Evolutionary conservation across 305 asterid genomes (phyloP).

Genomic region (Solanum aculeatissimum): DNA sequence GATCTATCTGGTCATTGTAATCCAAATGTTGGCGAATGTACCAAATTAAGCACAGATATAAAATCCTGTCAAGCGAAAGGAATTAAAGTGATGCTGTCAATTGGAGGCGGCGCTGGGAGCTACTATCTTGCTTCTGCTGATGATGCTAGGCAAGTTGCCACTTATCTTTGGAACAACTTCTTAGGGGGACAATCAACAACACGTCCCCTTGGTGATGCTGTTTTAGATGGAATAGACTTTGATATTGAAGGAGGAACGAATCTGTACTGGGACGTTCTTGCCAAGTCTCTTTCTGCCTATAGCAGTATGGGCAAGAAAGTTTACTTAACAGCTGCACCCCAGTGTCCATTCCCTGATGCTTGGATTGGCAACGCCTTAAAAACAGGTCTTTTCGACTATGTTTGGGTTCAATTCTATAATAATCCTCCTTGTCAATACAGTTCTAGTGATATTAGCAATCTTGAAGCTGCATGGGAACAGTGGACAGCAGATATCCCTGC

Average conservation of each 20-base stretch:
- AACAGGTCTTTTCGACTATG: conserved; percentile 8
- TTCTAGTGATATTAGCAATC: not conserved
- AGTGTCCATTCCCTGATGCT: conserved; percentile 8
- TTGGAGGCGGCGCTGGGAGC: not conserved
- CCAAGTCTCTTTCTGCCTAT: not conserved
- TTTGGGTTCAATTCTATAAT: conserved; percentile 10
- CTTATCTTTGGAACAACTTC: conserved; percentile 5
- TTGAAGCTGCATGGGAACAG: conserved; percentile 3
- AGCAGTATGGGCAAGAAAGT: not conserved
- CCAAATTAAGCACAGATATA: not conserved
- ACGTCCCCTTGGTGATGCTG: conserved; percentile 3
- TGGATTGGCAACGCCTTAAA: conserved; percentile 1
- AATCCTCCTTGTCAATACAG: conserved; percentile 9
- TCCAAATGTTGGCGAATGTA: not conserved
- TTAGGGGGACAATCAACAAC: not conserved
- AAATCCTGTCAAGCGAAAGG: not conserved
- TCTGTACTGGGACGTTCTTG: conserved; percentile 5
- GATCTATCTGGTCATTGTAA: conserved; percentile 8
- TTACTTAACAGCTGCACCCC: conserved; percentile 6
- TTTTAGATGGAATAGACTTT: conserved; percentile 7
- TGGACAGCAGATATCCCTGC: conserved; percentile 1
- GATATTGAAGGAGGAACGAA: not conserved
- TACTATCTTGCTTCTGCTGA: conserved; percentile 2
- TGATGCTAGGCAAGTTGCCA: conserved; percentile 5
- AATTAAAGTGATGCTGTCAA: not conserved